These are phyloP conservation scores for Rhododendron kiyosumense DNA, from an alignment of 148 eudicot species.

Conservation along the genomic window DNA sequence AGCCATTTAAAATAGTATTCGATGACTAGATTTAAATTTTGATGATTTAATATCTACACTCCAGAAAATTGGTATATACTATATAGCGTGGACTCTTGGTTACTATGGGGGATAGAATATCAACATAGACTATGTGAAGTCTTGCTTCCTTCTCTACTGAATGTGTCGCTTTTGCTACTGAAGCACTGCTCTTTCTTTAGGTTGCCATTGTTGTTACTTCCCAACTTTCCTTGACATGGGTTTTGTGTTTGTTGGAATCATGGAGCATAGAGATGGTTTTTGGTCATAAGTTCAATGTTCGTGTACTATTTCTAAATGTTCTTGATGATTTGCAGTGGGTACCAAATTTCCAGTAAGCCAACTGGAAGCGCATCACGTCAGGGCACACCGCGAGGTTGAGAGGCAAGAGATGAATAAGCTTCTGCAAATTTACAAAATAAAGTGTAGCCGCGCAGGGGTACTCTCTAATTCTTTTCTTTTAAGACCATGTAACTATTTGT, in stretches of 20 bases:
- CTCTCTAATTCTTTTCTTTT: not conserved
- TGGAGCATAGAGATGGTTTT: not conserved
- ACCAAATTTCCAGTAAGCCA: slow-evolving; percentile 41
- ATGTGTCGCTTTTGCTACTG: not conserved
- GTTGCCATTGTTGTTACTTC: not conserved
- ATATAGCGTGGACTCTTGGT: not conserved
- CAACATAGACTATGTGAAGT: not conserved
- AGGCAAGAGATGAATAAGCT: slow-evolving; percentile 36
- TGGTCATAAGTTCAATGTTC: not conserved
- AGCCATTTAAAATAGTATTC: not conserved
- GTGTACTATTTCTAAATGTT: not conserved
- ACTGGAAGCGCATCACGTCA: slow-evolving; percentile 39
- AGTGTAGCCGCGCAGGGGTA: slow-evolving; percentile 67
- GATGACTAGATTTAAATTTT: not conserved
- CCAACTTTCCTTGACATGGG: not conserved
- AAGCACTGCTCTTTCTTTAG: not conserved
- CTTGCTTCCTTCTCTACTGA: not conserved
- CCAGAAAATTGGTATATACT: not conserved
- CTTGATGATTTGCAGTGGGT: slow-evolving; percentile 47
- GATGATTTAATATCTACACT: not conserved
- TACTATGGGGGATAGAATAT: not conserved
- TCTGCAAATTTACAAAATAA: slow-evolving; percentile 37
- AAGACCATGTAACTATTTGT: not conserved
- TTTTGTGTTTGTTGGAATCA: not conserved
- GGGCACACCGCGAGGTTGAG: slow-evolving; percentile 45